Base-by-base conservation (phyloP, 306 rosid genomes). In the Casuarina cunninghamiana region DNA sequence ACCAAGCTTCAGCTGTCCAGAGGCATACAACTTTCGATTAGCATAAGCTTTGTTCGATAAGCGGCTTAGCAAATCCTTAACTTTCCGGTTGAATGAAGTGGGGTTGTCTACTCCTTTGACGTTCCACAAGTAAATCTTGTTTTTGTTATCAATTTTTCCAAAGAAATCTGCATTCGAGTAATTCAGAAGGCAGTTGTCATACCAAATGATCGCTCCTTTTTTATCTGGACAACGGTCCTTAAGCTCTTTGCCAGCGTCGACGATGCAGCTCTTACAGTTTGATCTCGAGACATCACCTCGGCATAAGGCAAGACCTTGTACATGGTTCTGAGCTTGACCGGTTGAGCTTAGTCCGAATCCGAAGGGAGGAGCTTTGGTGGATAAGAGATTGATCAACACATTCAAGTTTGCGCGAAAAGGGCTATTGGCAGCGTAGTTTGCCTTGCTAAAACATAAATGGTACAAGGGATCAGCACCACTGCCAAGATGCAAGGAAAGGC, bases 211-310 rank as follows among this genome's bases (percentile, higher is more conserved):
- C 0, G 81, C 71, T 3, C 71, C 81, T 46, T 57, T 71, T 53
- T 71, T 45, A 42, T 78, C 1, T 2, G 76, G 81, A 55, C 81
- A 78, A 1, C 81, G 81, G n/a, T 62, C 69, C n/a, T 12, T 51
- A 53, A 81, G 77, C 62, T 76, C 61, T 37, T 81, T 81, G 58
- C 58, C 43, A 6, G 51, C 51, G 11, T 46, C 51, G 11, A 46
- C 0, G 51, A 46, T 11, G 11, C 51, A 46, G 51, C 74, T 41
- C 77, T 50, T n/a, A 57, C 80, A 81, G 37, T 75, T 51, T 70
- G 73, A n/a, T 58, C 58, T 46, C 76, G 60, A 10, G 69, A 81
- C 80, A 62, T 81, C 80, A 5, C 80, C 84, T 2, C 80, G 71
- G 43, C 80, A 75, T 49, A 75, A 60, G 57, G 84, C 80, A 49